A percentile compares a stretch with the other conserved stretches of the same genome.
These are phyloP conservation scores for Fusarium irregulare DNA, from an alignment of 2,329 filamentous ascomycete species.

Conservation along the genomic window DNA sequence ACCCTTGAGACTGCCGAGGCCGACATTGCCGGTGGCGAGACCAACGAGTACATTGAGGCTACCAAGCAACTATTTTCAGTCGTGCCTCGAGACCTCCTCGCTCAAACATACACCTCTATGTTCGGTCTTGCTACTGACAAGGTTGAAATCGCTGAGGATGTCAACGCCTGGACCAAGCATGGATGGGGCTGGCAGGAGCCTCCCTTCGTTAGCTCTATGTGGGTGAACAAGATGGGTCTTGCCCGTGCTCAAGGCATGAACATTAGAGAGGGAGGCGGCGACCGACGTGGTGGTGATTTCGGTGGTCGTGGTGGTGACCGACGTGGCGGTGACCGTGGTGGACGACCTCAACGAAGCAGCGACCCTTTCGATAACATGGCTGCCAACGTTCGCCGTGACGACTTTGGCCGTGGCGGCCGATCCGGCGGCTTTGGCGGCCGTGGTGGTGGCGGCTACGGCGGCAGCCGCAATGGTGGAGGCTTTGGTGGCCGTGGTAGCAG, in stretches of 20 bases:
- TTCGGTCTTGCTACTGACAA: slow-evolving; percentile 63
- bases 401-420: slow-evolving; percentile 19
- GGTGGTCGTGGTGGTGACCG: neutral
- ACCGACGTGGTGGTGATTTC: neutral
- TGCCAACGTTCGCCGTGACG: slow-evolving; percentile 44
- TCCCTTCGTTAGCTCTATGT: slow-evolving; percentile 53
- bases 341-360: slow-evolving; percentile 18
- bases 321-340: slow-evolving; percentile 12
- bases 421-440: slow-evolving; percentile 26
- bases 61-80: slow-evolving; percentile 56
- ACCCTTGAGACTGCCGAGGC: slow-evolving; percentile 64
- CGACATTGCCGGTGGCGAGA: slow-evolving; percentile 62
- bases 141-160: slow-evolving; percentile 56
- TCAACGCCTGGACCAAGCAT: slow-evolving; percentile 64
- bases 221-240: slow-evolving; percentile 50
- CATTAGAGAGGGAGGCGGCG: slow-evolving; percentile 40
- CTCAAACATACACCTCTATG: slow-evolving; percentile 65
- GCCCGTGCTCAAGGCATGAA: slow-evolving; percentile 49
- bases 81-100: slow-evolving; percentile 51
- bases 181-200: slow-evolving; percentile 65
- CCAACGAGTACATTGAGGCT: slow-evolving; percentile 52
- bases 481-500: neutral
- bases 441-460: slow-evolving; percentile 17
- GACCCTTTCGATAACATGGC: slow-evolving; percentile 47
- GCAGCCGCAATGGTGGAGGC: slow-evolving; percentile 1